phyloP scores from a whole-genome alignment of 2,329 filamentous ascomycete genomes.

The Pyricularia sp. region DNA sequence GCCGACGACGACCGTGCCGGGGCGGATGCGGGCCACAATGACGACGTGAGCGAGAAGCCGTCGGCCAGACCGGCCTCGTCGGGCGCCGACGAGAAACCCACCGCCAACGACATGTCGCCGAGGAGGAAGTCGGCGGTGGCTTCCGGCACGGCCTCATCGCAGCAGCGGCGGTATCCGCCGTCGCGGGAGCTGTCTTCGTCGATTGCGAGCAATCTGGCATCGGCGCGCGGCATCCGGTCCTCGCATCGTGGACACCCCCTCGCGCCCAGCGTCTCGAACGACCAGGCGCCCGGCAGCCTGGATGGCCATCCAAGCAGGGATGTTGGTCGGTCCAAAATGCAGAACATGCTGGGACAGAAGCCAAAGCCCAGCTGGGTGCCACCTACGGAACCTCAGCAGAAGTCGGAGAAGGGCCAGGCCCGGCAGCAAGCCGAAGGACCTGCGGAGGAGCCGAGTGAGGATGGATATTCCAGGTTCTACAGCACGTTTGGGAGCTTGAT shows the following conservation, averaged over 20 bases:
- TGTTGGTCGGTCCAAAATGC: constrained; percentile 42
- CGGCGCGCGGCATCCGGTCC: constrained; percentile 68
- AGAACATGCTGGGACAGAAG: constrained; percentile 43
- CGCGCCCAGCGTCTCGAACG: constrained; percentile 63
- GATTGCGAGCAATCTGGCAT: constrained; percentile 81
- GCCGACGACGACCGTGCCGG: neutral
- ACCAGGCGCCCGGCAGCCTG: constrained; percentile 63
- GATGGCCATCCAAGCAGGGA: constrained; percentile 42
- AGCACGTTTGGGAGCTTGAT: constrained; percentile 83
- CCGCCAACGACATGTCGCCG: neutral
- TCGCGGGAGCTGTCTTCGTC: constrained; percentile 67
- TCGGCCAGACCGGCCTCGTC: neutral
- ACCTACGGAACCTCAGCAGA: constrained; percentile 13
- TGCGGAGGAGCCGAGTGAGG: constrained; percentile 41
- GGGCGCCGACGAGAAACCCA: neutral
- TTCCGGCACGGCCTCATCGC: constrained; percentile 24
- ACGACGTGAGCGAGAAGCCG: neutral
- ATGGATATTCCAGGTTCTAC: constrained; percentile 86
- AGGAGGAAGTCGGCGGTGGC: constrained; percentile 13
- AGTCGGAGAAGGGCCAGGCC: constrained; percentile 11
- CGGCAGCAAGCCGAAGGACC: neutral
- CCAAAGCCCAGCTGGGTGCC: constrained; percentile 45
- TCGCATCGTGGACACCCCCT: constrained; percentile 57
- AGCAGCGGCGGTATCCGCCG: constrained; percentile 41
- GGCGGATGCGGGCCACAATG: neutral